Percentiles rank a stretch among this genome's conserved stretches.
These are phyloP conservation scores for Chrysanthemum makinoi DNA, from an alignment of 129 eudicot species.

Conservation along the genomic window DNA sequence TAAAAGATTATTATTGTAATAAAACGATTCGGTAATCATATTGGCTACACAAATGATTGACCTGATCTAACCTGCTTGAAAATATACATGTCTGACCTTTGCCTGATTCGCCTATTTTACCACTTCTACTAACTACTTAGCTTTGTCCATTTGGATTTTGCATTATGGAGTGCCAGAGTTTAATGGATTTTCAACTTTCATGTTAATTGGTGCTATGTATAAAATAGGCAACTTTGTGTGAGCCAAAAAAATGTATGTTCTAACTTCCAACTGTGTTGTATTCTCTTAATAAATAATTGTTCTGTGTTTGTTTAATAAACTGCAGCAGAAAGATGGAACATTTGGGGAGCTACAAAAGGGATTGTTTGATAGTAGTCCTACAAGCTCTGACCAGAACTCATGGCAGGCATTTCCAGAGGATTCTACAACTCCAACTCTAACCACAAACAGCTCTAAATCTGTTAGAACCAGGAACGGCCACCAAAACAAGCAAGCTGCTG, in stretches of 20 bases:
- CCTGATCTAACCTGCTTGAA: too few relatives aligned
- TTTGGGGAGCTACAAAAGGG: constrained; percentile 73
- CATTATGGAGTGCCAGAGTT: too few relatives aligned
- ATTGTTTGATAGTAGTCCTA: constrained; percentile 43
- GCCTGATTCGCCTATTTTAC: too few relatives aligned
- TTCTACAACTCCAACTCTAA: constrained; percentile 29
- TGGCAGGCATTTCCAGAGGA: constrained; percentile 80
- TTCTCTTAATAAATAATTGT: not conserved
- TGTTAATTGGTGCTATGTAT: not conserved
- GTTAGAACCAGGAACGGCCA: constrained; percentile 79
- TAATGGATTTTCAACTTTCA: not conserved
- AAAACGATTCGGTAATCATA: too few relatives aligned
- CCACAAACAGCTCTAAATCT: constrained; percentile 45
- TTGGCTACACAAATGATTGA: too few relatives aligned
- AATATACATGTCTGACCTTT: too few relatives aligned
- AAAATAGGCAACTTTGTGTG: too few relatives aligned
- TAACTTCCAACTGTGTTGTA: not conserved
- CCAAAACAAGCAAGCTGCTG: constrained; percentile 45
- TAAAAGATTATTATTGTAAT: too few relatives aligned
- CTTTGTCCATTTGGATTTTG: too few relatives aligned
- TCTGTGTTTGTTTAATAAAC: not conserved
- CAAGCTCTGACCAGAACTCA: constrained; percentile 51
- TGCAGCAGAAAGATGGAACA: constrained; percentile 47
- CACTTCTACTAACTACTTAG: too few relatives aligned
- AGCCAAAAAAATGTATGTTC: not conserved